These are phyloP conservation scores for Blastobotrys petasosporus DNA, from an alignment of 1,139 yeast species.

Conservation along the genomic window DNA sequence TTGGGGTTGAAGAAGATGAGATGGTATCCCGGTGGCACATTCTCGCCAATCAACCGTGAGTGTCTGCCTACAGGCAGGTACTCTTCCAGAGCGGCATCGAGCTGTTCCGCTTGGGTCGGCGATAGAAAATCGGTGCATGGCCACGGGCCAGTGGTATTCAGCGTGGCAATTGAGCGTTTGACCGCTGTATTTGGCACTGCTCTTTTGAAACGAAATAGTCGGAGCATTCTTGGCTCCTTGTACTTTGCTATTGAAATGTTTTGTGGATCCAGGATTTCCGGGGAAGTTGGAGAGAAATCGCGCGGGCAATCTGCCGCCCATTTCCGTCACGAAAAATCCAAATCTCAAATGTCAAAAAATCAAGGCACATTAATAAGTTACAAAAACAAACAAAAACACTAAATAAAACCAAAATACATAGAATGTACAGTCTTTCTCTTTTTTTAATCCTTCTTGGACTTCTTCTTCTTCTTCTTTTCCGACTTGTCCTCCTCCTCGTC, in stretches of 20 bases:
- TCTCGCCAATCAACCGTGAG: slow-evolving; percentile 17
- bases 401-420: slow-evolving; percentile 10
- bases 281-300: not conserved
- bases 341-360: too few species aligned
- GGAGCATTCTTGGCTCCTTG: not conserved
- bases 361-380: not conserved
- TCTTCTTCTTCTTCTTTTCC: slow-evolving; percentile 48
- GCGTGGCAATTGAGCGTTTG: slow-evolving; percentile 1
- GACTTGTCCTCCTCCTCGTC: slow-evolving; percentile 56
- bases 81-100: slow-evolving; percentile 24
- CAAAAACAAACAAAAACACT: slow-evolving; percentile 11
- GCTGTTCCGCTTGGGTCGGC: slow-evolving; percentile 18
- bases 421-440: not conserved
- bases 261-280: not conserved
- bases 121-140: slow-evolving; percentile 20
- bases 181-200: not conserved
- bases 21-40: slow-evolving; percentile 53
- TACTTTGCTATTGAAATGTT: not conserved
- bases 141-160: slow-evolving; percentile 26
- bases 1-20: slow-evolving; percentile 58
- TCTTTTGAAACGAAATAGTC: not conserved
- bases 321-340: not conserved
- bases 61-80: slow-evolving; percentile 18
- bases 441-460: slow-evolving; percentile 29
- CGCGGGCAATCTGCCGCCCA: not conserved